Conservation (phyloP, 73 alveolate species). For the Stentor coeruleus region DNA sequence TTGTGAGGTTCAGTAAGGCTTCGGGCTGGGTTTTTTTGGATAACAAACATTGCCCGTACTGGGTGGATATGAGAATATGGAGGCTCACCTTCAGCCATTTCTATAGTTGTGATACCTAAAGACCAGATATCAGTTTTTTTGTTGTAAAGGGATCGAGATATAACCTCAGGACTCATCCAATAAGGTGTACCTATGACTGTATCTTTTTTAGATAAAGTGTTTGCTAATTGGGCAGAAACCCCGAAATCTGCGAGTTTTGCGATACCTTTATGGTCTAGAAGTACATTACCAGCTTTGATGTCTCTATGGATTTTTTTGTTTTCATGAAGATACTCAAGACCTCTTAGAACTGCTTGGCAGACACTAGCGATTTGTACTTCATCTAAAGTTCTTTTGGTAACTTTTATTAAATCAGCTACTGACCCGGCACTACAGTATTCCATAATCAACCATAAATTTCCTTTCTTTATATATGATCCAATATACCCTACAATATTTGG, state of each 20-base stretch:
- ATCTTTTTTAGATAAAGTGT: slow-evolving; percentile 28
- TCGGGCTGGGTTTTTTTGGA: slow-evolving; percentile 18
- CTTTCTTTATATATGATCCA: slow-evolving; percentile 87
- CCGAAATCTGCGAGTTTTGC: slow-evolving; percentile 71
- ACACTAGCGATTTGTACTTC: slow-evolving; percentile 94
- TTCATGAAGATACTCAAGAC: slow-evolving; percentile 93
- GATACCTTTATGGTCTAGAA: slow-evolving; percentile 68
- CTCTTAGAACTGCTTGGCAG: slow-evolving; percentile 83
- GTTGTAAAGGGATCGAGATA: background rate
- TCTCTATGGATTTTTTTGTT: slow-evolving; percentile 95
- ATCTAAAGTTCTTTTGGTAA: slow-evolving; percentile 76
- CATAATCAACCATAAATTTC: slow-evolving; percentile 89
- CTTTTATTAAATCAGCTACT: slow-evolving; percentile 86
- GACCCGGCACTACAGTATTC: slow-evolving; percentile 98
- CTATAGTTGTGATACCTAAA: slow-evolving; percentile 67
- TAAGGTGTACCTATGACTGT: slow-evolving; percentile 32
- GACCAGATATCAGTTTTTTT: slow-evolving; percentile 62
- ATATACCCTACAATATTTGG: slow-evolving; percentile 86
- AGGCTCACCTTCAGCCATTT: slow-evolving; percentile 47
- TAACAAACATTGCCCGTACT: slow-evolving; percentile 7
- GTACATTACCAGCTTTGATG: slow-evolving; percentile 97
- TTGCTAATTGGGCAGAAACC: slow-evolving; percentile 33
- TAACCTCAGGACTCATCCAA: slow-evolving; percentile 20
- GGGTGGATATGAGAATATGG: slow-evolving; percentile 28
- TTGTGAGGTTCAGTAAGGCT: slow-evolving; percentile 10